phyloP scores from a whole-genome alignment of 305 asterid genomes.

The Fraxinus platypoda region DNA sequence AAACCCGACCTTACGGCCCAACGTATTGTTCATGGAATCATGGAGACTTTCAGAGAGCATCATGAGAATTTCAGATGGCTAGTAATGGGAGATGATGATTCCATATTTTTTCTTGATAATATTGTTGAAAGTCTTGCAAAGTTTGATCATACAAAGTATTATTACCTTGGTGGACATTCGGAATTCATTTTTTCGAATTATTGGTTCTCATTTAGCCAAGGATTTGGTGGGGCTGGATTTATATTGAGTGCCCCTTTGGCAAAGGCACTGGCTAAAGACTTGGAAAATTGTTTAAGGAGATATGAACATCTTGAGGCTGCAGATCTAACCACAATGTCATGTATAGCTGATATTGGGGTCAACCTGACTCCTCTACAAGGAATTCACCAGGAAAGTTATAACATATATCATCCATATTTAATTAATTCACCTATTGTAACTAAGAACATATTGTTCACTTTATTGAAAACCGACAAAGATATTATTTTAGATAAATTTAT shows the following conservation, averaged over 20 bases:
- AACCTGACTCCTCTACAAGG: constrained; percentile 42
- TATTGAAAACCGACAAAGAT: background rate
- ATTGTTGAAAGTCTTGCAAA: constrained; percentile 35
- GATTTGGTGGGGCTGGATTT: constrained; percentile 62
- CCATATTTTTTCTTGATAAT: constrained; percentile 48
- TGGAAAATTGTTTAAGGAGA: constrained; percentile 43
- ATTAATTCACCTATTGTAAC: too few species aligned
- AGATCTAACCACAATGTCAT: constrained; percentile 41
- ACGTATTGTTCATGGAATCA: constrained; percentile 47
- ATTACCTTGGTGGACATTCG: constrained; percentile 48
- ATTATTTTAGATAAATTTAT: too few species aligned
- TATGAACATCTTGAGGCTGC: constrained; percentile 36
- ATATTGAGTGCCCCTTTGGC: constrained; percentile 56
- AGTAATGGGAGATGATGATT: constrained; percentile 58
- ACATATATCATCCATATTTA: background rate
- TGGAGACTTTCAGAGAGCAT: constrained; percentile 47
- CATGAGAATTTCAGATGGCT: constrained; percentile 46
- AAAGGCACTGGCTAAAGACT: constrained; percentile 35
- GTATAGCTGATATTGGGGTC: constrained; percentile 52
- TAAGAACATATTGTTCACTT: background rate
- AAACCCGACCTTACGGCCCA: constrained; percentile 23
- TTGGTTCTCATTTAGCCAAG: constrained; percentile 42
- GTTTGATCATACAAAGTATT: constrained; percentile 48
- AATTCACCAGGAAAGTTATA: constrained; percentile 45
- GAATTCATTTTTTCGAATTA: constrained; percentile 41